Conservation (phyloP, 2,329 filamentous ascomycete genomes). For the Ceratocystiopsis sp. region DNA sequence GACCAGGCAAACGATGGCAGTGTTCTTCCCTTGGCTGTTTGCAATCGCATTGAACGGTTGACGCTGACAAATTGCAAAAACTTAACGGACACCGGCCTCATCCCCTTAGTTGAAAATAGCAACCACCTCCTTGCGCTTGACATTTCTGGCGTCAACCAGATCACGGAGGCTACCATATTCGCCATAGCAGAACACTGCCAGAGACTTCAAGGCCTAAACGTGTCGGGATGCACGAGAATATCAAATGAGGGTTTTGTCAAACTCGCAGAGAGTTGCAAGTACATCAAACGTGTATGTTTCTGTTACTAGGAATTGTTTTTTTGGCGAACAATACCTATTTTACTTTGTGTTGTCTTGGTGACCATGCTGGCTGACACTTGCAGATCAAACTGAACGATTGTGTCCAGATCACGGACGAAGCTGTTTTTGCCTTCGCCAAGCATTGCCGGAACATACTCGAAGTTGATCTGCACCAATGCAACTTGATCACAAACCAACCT, state of each 20-base stretch:
- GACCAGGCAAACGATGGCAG: conserved; percentile 74
- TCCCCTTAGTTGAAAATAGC: conserved; percentile 63
- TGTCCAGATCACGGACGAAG: conserved; percentile 62
- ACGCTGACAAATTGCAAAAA: conserved; percentile 81
- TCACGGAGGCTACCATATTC: conserved; percentile 67
- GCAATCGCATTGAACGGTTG: conserved; percentile 80
- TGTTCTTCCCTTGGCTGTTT: conserved; percentile 61
- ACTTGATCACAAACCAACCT: conserved; percentile 62
- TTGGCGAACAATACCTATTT: background rate
- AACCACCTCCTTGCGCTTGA: conserved; percentile 73
- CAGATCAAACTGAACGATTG: conserved; percentile 92
- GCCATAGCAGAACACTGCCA: conserved; percentile 67
- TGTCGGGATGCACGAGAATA: conserved; percentile 70
- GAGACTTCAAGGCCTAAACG: conserved; percentile 79
- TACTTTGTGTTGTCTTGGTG: background rate
- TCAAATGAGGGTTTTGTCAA: conserved; percentile 72
- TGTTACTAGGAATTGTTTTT: background rate
- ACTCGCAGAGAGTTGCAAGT: conserved; percentile 67
- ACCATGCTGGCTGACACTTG: conserved; percentile 1
- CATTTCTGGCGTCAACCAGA: conserved; percentile 67
- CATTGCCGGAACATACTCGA: conserved; percentile 89
- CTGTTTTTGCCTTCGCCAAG: conserved; percentile 70
- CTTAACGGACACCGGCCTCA: conserved; percentile 70
- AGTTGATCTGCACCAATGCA: conserved; percentile 84
- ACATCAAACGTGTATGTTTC: conserved; percentile 61